A percentile compares a stretch with the other conserved stretches of the same genome.
Conservation (phyloP, 169 alveolate genomes). For the Toxoplasma gondii region DNA sequence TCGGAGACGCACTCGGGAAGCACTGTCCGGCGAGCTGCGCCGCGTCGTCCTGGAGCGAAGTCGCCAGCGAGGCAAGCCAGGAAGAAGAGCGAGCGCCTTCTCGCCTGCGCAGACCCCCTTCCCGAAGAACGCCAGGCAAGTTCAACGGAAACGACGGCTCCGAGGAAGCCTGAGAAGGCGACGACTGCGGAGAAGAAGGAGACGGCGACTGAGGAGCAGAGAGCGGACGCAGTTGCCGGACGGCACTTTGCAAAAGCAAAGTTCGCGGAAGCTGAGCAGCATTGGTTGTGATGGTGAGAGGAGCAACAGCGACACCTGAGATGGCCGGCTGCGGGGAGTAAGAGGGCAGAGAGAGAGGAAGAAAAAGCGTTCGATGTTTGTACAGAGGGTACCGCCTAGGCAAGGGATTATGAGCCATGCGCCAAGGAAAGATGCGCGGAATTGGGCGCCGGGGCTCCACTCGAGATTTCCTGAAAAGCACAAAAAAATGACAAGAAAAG, state of each 20-base stretch:
- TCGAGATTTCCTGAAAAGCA: not conserved
- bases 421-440: conserved; percentile 26
- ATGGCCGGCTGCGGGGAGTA: not conserved
- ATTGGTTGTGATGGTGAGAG: conserved; percentile 4
- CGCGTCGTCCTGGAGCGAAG: not conserved
- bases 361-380: conserved; percentile 28
- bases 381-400: conserved; percentile 32
- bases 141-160: not conserved
- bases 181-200: not conserved
- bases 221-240: conserved; percentile 4
- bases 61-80: not conserved
- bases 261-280: conserved; percentile 20
- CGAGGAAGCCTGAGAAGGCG: not conserved
- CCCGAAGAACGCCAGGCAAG: not conserved
- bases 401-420: not conserved
- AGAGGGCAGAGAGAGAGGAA: conserved; percentile 17
- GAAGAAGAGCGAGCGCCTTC: not conserved
- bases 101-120: not conserved
- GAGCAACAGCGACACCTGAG: not conserved
- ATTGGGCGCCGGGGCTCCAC: conserved; percentile 8
- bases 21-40: not conserved
- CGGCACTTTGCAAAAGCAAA: not conserved
- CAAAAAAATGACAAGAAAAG: not conserved
- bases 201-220: not conserved
- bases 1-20: not conserved